A percentile compares a stretch with the other conserved stretches of the same genome.
Conservation (phyloP, 2,329 filamentous ascomycete genomes). For the Aspergillus brasiliensis region DNA sequence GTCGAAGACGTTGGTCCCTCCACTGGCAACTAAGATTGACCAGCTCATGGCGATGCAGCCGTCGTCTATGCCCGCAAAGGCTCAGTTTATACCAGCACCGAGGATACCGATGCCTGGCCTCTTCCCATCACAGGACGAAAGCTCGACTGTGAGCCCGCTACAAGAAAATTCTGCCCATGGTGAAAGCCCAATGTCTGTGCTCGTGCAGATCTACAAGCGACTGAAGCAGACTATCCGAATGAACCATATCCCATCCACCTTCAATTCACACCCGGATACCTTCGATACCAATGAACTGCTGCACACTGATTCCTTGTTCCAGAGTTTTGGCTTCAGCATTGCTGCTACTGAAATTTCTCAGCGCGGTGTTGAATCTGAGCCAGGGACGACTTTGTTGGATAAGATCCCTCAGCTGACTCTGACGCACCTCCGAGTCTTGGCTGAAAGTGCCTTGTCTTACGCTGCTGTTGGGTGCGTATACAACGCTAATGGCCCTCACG, state of each 20-base stretch:
- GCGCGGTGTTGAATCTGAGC: conserved; percentile 75
- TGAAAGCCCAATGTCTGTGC: conserved; percentile 47
- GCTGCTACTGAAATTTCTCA: conserved; percentile 89
- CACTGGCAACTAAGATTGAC: conserved; percentile 48
- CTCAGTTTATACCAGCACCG: conserved; percentile 32
- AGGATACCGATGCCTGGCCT: conserved; percentile 42
- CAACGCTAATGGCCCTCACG: conserved; percentile 60
- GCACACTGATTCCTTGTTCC: conserved; percentile 46
- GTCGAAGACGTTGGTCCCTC: conserved; percentile 52
- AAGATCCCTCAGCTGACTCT: conserved; percentile 81
- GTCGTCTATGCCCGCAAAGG: conserved; percentile 29
- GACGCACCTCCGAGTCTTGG: conserved; percentile 82
- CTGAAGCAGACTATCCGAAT: conserved; percentile 57
- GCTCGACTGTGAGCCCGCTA: conserved; percentile 31
- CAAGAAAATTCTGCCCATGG: conserved; percentile 32
- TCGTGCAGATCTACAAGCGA: conserved; percentile 58
- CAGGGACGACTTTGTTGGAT: conserved; percentile 74
- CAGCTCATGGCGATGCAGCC: conserved; percentile 28
- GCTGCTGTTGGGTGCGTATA: conserved; percentile 73
- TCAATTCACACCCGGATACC: conserved; percentile 46
- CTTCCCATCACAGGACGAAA: conserved; percentile 40
- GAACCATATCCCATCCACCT: conserved; percentile 54
- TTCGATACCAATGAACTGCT: conserved; percentile 51
- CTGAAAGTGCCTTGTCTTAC: conserved; percentile 86
- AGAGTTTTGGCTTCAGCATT: conserved; percentile 76